phyloP scores from a whole-genome alignment of 2,329 filamentous ascomycete genomes.

The Alternaria tenuissima region DNA sequence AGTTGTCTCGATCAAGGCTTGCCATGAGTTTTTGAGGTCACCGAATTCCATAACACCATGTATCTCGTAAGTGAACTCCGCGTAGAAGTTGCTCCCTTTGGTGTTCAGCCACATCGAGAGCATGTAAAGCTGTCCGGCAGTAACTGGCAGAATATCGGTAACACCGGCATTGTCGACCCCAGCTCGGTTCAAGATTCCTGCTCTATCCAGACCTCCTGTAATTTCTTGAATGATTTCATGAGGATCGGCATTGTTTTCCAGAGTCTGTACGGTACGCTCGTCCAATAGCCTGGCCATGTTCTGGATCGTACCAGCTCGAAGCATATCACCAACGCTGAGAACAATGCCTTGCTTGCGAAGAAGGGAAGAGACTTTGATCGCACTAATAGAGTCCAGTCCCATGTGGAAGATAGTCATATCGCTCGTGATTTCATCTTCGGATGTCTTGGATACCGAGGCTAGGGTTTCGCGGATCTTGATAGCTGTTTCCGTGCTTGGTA shows the following conservation, averaged over 20 bases:
- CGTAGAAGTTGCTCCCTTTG: constrained; percentile 73
- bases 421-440: constrained; percentile 65
- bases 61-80: constrained; percentile 71
- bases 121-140: constrained; percentile 83
- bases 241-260: constrained; percentile 9
- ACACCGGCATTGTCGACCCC: constrained; percentile 58
- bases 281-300: constrained; percentile 65
- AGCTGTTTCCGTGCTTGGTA: constrained; percentile 46
- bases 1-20: constrained; percentile 60
- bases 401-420: constrained; percentile 79
- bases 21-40: constrained; percentile 68
- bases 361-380: constrained; percentile 80
- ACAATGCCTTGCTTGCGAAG: constrained; percentile 70
- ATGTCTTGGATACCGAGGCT: constrained; percentile 67
- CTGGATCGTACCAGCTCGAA: constrained; percentile 70
- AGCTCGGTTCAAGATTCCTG: constrained; percentile 50
- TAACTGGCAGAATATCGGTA: constrained; percentile 70
- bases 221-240: constrained; percentile 17
- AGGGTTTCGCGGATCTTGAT: constrained; percentile 57
- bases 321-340: constrained; percentile 74
- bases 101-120: constrained; percentile 77
- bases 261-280: constrained; percentile 6
- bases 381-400: constrained; percentile 89
- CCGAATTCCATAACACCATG: constrained; percentile 49
- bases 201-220: constrained; percentile 52